A percentile compares a stretch with the other conserved stretches of the same genome.
Evolutionary conservation across 805 yeast genomes (phyloP).

Genomic region (Candida arabinofermentans): DNA sequence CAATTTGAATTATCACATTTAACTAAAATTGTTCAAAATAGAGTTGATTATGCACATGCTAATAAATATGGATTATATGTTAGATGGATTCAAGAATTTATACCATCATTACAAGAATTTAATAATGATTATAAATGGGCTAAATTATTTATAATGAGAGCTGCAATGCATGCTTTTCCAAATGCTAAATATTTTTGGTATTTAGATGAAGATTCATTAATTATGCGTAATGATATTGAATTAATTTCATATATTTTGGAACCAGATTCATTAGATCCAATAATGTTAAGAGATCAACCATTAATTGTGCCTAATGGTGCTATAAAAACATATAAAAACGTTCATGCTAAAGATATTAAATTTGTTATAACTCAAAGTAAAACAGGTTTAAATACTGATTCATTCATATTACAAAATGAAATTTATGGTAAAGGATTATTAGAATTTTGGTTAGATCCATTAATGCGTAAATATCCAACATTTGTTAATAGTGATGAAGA

Average conservation of each 20-base stretch:
- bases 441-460: slow-evolving; percentile 77
- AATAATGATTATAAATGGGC: slow-evolving; percentile 55
- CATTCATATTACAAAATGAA: slow-evolving; percentile 70
- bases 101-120: slow-evolving; percentile 51
- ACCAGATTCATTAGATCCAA: slow-evolving; percentile 56
- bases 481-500: slow-evolving; percentile 57
- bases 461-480: slow-evolving; percentile 61
- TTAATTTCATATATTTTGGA: slow-evolving; percentile 56
- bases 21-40: slow-evolving; percentile 71
- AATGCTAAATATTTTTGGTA: slow-evolving; percentile 89
- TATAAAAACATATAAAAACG: slow-evolving; percentile 63
- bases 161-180: slow-evolving; percentile 94
- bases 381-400: slow-evolving; percentile 57
- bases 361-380: slow-evolving; percentile 69
- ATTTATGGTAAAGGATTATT: slow-evolving; percentile 60
- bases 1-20: slow-evolving; percentile 56
- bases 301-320: slow-evolving; percentile 65
- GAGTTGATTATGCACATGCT: slow-evolving; percentile 81
- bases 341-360: slow-evolving; percentile 49
- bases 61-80: slow-evolving; percentile 81
- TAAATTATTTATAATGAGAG: slow-evolving; percentile 60
- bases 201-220: slow-evolving; percentile 70
- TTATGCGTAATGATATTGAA: slow-evolving; percentile 67
- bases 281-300: slow-evolving; percentile 67
- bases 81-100: slow-evolving; percentile 81